Evolutionary conservation across 441 rosid genomes (phyloP).

Genomic region (Jatropha multifida): DNA sequence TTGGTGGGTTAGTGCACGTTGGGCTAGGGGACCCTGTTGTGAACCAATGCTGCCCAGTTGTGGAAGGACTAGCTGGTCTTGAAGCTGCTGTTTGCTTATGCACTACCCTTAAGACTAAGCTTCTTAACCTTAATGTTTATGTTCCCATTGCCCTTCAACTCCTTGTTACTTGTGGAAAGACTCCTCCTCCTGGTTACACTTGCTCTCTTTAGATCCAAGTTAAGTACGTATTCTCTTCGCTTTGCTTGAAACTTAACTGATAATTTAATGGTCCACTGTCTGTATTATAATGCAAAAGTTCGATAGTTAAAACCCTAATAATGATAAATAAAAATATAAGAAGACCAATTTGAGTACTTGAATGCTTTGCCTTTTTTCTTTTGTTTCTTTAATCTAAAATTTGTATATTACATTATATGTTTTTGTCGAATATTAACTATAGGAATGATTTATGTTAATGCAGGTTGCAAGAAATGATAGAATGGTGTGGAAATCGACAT

Average conservation of each 20-base stretch:
- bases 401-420: too few species aligned
- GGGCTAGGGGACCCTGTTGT: constrained; percentile 63
- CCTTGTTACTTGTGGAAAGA: constrained; percentile 69
- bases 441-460: constrained; percentile 4
- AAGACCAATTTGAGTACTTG: too few species aligned
- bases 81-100: constrained; percentile 78
- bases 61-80: constrained; percentile 53
- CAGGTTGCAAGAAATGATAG: constrained; percentile 39
- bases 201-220: constrained; percentile 54
- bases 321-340: too few species aligned
- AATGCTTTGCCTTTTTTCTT: too few species aligned
- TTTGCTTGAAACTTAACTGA: not conserved
- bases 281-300: too few species aligned
- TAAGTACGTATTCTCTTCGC: constrained; percentile 17
- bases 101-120: constrained; percentile 65
- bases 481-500: constrained; percentile 44
- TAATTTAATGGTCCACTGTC: not conserved
- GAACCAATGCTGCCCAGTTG: constrained; percentile 63
- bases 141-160: constrained; percentile 78
- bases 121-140: constrained; percentile 53
- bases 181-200: constrained; percentile 78
- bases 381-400: too few species aligned
- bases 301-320: too few species aligned
- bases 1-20: constrained; percentile 66
- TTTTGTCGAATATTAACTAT: not conserved